Evolutionary conservation across 2,329 filamentous ascomycete genomes (phyloP).

Genomic region (Phialophora macrospora): DNA sequence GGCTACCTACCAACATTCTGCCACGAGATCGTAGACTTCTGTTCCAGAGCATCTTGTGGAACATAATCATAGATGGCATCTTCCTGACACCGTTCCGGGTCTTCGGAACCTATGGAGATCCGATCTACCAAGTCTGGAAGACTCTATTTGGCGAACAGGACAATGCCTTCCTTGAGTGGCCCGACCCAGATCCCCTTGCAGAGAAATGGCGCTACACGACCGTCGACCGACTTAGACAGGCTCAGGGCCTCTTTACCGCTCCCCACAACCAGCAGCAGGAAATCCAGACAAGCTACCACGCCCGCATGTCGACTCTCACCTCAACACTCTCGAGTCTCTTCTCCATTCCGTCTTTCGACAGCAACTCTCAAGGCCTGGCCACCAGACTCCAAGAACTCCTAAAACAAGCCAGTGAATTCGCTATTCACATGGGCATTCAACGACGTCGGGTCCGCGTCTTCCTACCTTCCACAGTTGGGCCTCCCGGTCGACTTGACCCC

Average conservation of each 20-base stretch:
- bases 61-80: background rate
- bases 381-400: background rate
- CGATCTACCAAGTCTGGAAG: background rate
- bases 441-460: slow-evolving; percentile 6
- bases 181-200: background rate
- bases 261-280: background rate
- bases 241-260: no score
- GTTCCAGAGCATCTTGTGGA: slow-evolving; percentile 4
- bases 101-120: background rate
- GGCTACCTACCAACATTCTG: no score
- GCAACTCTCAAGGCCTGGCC: background rate
- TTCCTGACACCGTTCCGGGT: slow-evolving; percentile 4
- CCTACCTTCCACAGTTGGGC: background rate
- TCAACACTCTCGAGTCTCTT: background rate
- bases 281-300: background rate
- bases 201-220: slow-evolving; percentile 7
- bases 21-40: background rate
- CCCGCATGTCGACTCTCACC: background rate
- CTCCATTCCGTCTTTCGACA: background rate
- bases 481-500: background rate
- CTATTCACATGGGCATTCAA: background rate
- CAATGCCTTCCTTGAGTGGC: background rate
- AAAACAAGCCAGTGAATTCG: slow-evolving; percentile 1
- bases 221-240: background rate
- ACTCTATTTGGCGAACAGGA: background rate